These are phyloP conservation scores for Neostapfia colusana DNA, from an alignment of 176 grass and related monocot genomes.

Conservation along the genomic window DNA sequence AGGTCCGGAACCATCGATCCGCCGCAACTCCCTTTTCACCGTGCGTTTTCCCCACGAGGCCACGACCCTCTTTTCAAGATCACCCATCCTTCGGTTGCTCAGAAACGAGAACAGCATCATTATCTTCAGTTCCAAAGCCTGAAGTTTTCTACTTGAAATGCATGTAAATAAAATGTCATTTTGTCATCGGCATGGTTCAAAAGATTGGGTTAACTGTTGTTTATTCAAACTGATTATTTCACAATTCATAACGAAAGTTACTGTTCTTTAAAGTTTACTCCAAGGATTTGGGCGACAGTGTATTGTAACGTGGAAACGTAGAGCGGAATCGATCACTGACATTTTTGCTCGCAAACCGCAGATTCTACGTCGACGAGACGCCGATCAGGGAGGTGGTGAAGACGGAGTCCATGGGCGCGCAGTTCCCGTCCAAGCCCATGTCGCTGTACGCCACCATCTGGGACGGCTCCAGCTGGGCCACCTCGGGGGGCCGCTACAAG, in stretches of 20 bases:
- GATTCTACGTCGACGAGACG: slow-evolving; percentile 81
- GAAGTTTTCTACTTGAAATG: background rate
- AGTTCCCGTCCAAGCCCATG: slow-evolving; percentile 90
- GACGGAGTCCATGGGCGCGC: slow-evolving; percentile 53
- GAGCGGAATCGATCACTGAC: background rate
- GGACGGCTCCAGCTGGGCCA: slow-evolving; percentile 95
- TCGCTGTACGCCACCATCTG: slow-evolving; percentile 94
- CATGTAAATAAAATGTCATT: background rate
- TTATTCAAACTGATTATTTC: background rate
- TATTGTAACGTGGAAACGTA: background rate
- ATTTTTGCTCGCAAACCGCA: slow-evolving; percentile 11
- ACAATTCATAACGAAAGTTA: background rate
- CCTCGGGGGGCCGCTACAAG: slow-evolving; percentile 85
- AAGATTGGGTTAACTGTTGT: background rate
- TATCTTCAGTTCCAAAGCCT: background rate
- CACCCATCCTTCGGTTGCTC: background rate
- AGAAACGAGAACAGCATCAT: background rate
- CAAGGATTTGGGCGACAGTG: background rate
- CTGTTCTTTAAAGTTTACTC: background rate
- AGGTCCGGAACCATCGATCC: background rate
- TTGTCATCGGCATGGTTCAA: background rate
- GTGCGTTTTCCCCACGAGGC: slow-evolving; percentile 18
- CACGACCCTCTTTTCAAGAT: slow-evolving; percentile 15
- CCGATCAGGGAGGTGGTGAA: slow-evolving; percentile 75
- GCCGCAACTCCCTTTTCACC: slow-evolving; percentile 12